A percentile compares a stretch with the other conserved stretches of the same genome.
Evolutionary conservation across 768 basidiomycete species (phyloP).

Genomic region (Hortiboletus flavorubellus): DNA sequence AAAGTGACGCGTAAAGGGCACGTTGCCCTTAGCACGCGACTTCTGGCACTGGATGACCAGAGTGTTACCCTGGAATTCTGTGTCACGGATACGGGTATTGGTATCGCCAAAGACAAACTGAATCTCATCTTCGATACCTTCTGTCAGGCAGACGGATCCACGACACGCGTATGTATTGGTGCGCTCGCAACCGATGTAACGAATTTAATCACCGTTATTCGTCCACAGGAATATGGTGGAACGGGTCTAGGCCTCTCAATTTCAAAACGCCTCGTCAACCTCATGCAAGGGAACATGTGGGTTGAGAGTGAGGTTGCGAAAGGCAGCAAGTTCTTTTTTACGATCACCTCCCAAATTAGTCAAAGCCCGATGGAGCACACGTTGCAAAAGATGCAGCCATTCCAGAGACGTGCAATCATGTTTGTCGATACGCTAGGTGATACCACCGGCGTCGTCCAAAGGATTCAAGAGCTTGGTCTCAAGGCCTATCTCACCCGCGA

Average conservation of each 20-base stretch:
- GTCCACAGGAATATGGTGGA: slow-evolving; percentile 85
- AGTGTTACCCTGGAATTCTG: slow-evolving; percentile 94
- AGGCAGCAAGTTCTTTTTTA: slow-evolving; percentile 96
- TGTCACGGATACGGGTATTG: slow-evolving; percentile 96
- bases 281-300: slow-evolving; percentile 99
- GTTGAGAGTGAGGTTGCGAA: slow-evolving; percentile 92
- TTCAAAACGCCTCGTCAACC: slow-evolving; percentile 92
- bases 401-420: slow-evolving; percentile 83
- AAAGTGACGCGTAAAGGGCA: slow-evolving; percentile 79
- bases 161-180: slow-evolving; percentile 67
- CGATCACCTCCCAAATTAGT: slow-evolving; percentile 83
- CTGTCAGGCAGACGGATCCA: slow-evolving; percentile 97
- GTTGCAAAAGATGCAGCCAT: slow-evolving; percentile 78
- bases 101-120: slow-evolving; percentile 97
- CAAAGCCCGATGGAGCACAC: slow-evolving; percentile 71
- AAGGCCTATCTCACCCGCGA: slow-evolving; percentile 72
- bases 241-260: slow-evolving; percentile 96
- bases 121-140: slow-evolving; percentile 99
- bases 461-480: slow-evolving; percentile 77
- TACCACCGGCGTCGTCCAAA: slow-evolving; percentile 67
- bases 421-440: slow-evolving; percentile 87
- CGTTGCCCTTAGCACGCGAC: slow-evolving; percentile 83
- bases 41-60: slow-evolving; percentile 75
- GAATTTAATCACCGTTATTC: slow-evolving; percentile 16
- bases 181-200: slow-evolving; percentile 3